Evolutionary conservation across 1,284 basidiomycete species (phyloP).

Genomic region (Thelephora terrestris): DNA sequence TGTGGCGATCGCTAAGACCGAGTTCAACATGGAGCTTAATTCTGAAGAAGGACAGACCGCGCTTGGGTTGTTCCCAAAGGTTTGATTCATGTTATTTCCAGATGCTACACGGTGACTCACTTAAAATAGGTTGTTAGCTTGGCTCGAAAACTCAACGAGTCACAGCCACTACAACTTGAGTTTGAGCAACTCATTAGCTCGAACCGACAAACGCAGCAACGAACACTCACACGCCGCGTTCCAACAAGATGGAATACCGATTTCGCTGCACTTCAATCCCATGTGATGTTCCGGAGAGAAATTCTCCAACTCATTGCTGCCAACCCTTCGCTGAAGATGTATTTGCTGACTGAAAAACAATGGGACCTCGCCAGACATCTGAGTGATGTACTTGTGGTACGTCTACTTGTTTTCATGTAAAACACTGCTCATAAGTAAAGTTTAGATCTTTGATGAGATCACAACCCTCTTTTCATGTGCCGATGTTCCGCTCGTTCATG

Average conservation of each 20-base stretch:
- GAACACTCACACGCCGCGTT: conserved; percentile 9
- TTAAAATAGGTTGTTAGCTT: background rate
- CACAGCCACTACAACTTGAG: background rate
- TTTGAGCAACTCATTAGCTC: background rate
- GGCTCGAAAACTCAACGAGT: background rate
- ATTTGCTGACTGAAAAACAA: conserved; percentile 5
- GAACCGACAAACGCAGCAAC: background rate
- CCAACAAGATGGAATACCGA: conserved; percentile 17
- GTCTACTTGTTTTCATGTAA: background rate
- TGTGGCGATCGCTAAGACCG: background rate
- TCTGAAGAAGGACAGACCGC: background rate
- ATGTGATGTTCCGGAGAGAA: conserved; percentile 8
- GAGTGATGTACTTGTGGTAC: conserved; percentile 6
- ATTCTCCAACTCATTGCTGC: conserved; percentile 2
- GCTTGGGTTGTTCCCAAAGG: conserved; percentile 1
- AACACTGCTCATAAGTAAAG: too few species aligned
- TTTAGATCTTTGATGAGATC: conserved; percentile 8
- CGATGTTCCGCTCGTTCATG: conserved; percentile 14
- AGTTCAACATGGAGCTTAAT: background rate
- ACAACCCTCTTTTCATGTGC: conserved; percentile 14
- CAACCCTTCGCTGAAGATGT: conserved; percentile 1
- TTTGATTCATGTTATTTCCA: background rate
- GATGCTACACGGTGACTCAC: background rate
- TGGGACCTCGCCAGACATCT: conserved; percentile 11
- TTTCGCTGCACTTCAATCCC: conserved; percentile 11